Base-by-base conservation (phyloP, 176 grass and related monocot species). In the Oryza nivara region DNA sequence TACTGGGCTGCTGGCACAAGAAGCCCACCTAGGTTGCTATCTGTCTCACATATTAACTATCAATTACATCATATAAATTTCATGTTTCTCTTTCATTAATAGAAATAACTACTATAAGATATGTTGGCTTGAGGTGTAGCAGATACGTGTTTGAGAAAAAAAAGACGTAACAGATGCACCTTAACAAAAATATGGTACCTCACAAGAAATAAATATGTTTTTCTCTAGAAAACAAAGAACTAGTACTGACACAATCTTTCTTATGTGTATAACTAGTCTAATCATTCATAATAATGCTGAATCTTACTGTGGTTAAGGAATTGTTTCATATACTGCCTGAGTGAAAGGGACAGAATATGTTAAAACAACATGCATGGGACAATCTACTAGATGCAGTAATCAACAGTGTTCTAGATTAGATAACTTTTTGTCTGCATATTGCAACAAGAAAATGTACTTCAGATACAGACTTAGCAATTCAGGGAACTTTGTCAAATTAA, bases 21-120 rank as follows among this genome's bases (percentile, higher is more conserved):
- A 61, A 35, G 63, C 20, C 81, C 70, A 85, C 19, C 35, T 85
- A 36, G 8, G 7, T 25, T 15, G 45, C 67, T 78, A 67, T 36
- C 67, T 78, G 58, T 82, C 67, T 56, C 17, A 72, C 34, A 54
- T 7, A 56, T 47, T 72, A 82, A 66, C 20, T 45, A 70, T 70
- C 34, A 77, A 77, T 1, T n/a, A 36, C 2, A 15, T 54, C 0
- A 11, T 51, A 71, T 15, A 60, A 68, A 85, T 81, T 86, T 72
- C 43, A 28, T 58, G 71, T 68, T 49, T 52, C 30, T 48, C 49
- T 76, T 13, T 74, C 16, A 9, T 56, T 63, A 56, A 46, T 76
- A 77, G 11, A 49, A 38, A 49, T 87, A 10, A 61, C 52, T 65
- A 76, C 30, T 28, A 40, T 67, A 83, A 51, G 4, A 9, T 67